Evolutionary conservation across 495 filamentous ascomycete genomes (phyloP).

Genomic region (Rusavskia elegans): DNA sequence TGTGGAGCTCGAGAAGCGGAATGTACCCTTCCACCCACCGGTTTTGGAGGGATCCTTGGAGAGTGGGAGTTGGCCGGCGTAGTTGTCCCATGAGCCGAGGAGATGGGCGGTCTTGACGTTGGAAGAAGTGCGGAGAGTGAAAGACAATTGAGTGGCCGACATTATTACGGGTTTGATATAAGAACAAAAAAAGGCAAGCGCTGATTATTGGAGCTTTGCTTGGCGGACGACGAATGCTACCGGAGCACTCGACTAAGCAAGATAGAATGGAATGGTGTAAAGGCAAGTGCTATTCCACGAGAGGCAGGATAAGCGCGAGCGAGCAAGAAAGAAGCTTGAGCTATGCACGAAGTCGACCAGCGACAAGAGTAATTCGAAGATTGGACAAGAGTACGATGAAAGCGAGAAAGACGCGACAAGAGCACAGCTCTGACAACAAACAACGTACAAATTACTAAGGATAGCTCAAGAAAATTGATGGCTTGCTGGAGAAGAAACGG

Average conservation of each 20-base stretch:
- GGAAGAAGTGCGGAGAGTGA: constrained; percentile 85
- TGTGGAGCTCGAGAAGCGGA: constrained; percentile 78
- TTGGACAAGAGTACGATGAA: constrained; percentile 14
- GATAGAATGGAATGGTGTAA: constrained; percentile 4
- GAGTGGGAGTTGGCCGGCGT: constrained; percentile 79
- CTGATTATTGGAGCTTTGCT: constrained; percentile 3
- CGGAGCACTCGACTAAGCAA: constrained; percentile 12
- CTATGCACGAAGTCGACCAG: constrained; percentile 35
- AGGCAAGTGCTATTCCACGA: constrained; percentile 7
- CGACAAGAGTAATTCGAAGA: constrained; percentile 27
- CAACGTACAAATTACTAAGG: constrained; percentile 17
- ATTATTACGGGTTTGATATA: constrained; percentile 42
- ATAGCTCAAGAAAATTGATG: constrained; percentile 50
- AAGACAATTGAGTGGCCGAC: constrained; percentile 72
- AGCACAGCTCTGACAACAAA: constrained; percentile 16
- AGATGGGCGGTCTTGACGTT: constrained; percentile 97
- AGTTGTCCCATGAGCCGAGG: constrained; percentile 97
- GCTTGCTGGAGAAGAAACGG: constrained; percentile 59
- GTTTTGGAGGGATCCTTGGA: constrained; percentile 73
- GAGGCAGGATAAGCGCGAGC: constrained; percentile 13
- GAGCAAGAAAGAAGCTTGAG: constrained; percentile 45
- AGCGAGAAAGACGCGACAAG: constrained; percentile 15
- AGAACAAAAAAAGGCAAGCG: constrained; percentile 12
- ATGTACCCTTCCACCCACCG: constrained; percentile 85
- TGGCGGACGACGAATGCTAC: constrained; percentile 8